Percentiles rank a stretch among this genome's conserved stretches.
phyloP scores from a whole-genome alignment of 495 filamentous ascomycete genomes.

The Penicillium steckii region DNA sequence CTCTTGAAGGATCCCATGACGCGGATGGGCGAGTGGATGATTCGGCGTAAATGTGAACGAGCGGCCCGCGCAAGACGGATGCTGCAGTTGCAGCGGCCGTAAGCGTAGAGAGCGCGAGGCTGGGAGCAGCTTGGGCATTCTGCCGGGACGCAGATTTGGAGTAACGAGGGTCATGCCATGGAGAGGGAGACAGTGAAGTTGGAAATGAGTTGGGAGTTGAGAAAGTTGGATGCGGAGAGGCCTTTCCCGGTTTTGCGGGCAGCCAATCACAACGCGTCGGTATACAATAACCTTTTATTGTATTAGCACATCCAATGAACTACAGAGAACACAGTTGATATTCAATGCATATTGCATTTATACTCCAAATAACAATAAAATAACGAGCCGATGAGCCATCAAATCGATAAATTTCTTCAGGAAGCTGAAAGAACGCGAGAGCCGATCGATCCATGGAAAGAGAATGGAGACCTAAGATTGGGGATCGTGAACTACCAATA shows the following conservation, averaged over 20 bases:
- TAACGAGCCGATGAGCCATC: too few species aligned
- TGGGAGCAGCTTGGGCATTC: constrained; percentile 37
- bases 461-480: too few species aligned
- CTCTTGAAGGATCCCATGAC: constrained; percentile 31
- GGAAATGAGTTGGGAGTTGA: constrained; percentile 9
- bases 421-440: too few species aligned
- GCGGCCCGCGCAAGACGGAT: constrained; percentile 9
- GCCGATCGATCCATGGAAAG: too few species aligned
- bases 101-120: constrained; percentile 11
- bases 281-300: too few species aligned
- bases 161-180: constrained; percentile 18
- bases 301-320: too few species aligned
- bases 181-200: constrained; percentile 5
- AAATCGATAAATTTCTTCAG: too few species aligned
- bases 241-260: constrained; percentile 7
- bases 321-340: too few species aligned
- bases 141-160: constrained; percentile 11
- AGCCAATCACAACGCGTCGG: constrained; percentile 19
- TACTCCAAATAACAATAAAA: too few species aligned
- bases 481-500: too few species aligned
- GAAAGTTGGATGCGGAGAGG: constrained; percentile 4
- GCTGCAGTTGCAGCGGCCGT: constrained; percentile 7
- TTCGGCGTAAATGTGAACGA: constrained; percentile 28
- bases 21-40: constrained; percentile 29
- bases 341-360: too few species aligned